phyloP scores from a whole-genome alignment of 768 basidiomycete genomes.

The Termitomyces heimii region DNA sequence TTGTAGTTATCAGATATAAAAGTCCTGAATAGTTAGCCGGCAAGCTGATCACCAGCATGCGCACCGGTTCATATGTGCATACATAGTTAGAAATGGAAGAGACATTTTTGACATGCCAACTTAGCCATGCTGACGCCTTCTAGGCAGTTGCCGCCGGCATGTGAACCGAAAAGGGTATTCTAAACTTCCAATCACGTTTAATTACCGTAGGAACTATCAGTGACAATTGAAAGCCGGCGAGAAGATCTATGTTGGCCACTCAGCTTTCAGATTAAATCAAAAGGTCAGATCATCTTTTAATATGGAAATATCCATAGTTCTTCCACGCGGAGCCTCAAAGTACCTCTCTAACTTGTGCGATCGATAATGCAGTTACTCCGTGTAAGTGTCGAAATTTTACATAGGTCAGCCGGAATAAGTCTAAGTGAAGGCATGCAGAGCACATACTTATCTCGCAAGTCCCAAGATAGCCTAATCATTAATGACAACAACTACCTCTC shows the following conservation, averaged over 20 bases:
- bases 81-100: conserved; percentile 1
- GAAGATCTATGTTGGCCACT: not conserved
- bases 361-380: not conserved
- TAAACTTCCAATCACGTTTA: not conserved
- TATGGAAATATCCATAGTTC: not conserved
- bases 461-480: not conserved
- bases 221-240: not conserved
- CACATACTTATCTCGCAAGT: not conserved
- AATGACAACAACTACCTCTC: not conserved
- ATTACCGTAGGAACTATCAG: not conserved
- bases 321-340: not conserved
- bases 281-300: not conserved
- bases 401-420: not conserved
- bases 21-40: not conserved
- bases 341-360: no score
- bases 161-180: not conserved
- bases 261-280: not conserved
- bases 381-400: not conserved
- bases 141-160: not conserved
- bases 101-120: not conserved
- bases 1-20: not conserved
- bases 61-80: not conserved
- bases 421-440: not conserved
- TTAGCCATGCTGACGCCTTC: not conserved
- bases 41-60: not conserved